These are phyloP conservation scores for Apostasia ramifera DNA, from an alignment of 106 monocot species.

Conservation along the genomic window DNA sequence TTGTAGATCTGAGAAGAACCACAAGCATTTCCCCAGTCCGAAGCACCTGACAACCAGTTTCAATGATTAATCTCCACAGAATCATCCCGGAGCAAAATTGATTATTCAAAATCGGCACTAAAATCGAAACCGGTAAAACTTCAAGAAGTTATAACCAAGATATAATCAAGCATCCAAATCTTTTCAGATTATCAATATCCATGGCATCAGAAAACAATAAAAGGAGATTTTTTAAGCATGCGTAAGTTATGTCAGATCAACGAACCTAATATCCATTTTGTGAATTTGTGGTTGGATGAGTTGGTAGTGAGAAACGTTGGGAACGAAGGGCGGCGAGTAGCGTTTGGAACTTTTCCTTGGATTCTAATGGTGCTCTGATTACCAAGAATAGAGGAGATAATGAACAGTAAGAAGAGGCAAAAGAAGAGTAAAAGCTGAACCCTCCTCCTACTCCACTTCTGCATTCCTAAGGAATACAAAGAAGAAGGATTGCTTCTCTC, in stretches of 20 bases:
- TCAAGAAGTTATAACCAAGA: background rate
- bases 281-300: constrained; percentile 3
- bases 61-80: background rate
- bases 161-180: too few species aligned
- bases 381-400: constrained; percentile 40
- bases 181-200: background rate
- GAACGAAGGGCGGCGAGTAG: constrained; percentile 11
- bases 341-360: background rate
- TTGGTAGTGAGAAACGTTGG: constrained; percentile 16
- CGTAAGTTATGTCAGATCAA: background rate
- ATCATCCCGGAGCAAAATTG: background rate
- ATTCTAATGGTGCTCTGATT: constrained; percentile 12
- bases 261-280: constrained; percentile 5
- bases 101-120: background rate
- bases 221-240: background rate
- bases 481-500: background rate
- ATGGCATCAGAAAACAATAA: background rate
- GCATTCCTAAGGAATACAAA: constrained; percentile 16
- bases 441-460: constrained; percentile 39
- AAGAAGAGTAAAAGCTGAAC: constrained; percentile 25
- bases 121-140: background rate
- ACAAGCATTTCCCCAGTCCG: constrained; percentile 58
- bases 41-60: constrained; percentile 18
- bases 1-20: constrained; percentile 17
- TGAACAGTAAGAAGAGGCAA: constrained; percentile 33